These are phyloP conservation scores for Globisporangium barbulae DNA, from an alignment of 352 stramenopile genomes.

Conservation along the genomic window DNA sequence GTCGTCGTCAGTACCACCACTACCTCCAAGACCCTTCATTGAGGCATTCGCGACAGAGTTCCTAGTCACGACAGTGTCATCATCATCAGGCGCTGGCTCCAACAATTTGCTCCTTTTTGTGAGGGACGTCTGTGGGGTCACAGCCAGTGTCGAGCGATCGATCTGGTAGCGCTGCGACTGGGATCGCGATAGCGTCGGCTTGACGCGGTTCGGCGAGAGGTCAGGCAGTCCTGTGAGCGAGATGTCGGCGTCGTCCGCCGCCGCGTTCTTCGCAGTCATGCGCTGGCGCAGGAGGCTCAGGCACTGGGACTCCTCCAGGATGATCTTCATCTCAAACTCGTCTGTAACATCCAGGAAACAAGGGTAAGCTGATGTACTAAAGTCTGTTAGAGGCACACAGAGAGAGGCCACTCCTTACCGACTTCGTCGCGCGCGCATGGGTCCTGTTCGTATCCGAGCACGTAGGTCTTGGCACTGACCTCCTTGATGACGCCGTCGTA, in stretches of 20 bases:
- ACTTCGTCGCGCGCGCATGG: conserved; percentile 57
- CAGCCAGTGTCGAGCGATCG: background rate
- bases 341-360: conserved; percentile 21
- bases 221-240: conserved; percentile 54
- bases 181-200: conserved; percentile 28
- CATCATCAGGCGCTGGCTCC: background rate
- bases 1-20: background rate
- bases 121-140: background rate
- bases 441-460: conserved; percentile 65
- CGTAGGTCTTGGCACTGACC: conserved; percentile 43
- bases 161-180: conserved; percentile 30
- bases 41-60: background rate
- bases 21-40: background rate
- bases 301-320: conserved; percentile 60
- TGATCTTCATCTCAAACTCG: conserved; percentile 79
- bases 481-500: conserved; percentile 61
- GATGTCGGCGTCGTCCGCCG: conserved; percentile 39
- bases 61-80: background rate
- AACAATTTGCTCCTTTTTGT: background rate
- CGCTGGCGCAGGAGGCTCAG: conserved; percentile 38
- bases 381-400: background rate
- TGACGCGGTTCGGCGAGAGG: conserved; percentile 28
- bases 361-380: background rate
- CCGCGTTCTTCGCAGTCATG: conserved; percentile 2
- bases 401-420: conserved; percentile 28